These are phyloP conservation scores for Penicillium sp. DNA, from an alignment of 2,329 filamentous ascomycete genomes.

Conservation along the genomic window DNA sequence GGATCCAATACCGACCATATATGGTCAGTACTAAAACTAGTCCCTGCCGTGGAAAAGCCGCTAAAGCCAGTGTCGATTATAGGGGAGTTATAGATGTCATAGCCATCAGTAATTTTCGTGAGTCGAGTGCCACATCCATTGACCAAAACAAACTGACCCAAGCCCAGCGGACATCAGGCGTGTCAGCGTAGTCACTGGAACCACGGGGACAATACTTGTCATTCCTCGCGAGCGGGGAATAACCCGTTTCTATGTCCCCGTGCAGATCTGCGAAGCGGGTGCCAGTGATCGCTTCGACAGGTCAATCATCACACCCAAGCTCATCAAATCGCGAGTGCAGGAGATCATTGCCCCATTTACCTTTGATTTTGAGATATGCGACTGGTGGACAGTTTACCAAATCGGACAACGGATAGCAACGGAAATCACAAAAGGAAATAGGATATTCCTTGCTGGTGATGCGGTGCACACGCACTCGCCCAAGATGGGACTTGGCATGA, in stretches of 20 bases:
- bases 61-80: not conserved
- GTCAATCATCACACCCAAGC: constrained; percentile 19
- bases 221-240: constrained; percentile 25
- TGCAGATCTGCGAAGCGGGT: constrained; percentile 16
- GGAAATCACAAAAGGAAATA: constrained; percentile 14
- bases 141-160: not conserved
- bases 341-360: constrained; percentile 20
- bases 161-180: constrained; percentile 53
- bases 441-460: constrained; percentile 24
- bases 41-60: not conserved
- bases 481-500: constrained; percentile 27
- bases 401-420: constrained; percentile 24
- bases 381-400: constrained; percentile 28
- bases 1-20: constrained; percentile 54
- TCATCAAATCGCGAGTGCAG: constrained; percentile 20
- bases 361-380: constrained; percentile 21
- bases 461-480: constrained; percentile 28
- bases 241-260: constrained; percentile 26
- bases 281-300: constrained; percentile 18
- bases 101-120: constrained; percentile 48
- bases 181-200: constrained; percentile 60
- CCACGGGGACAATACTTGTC: constrained; percentile 42
- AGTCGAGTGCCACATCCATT: not conserved
- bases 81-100: constrained; percentile 54
- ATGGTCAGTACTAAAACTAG: constrained; percentile 28